Percentiles rank a stretch among this genome's conserved stretches.
phyloP scores from a whole-genome alignment of 2,329 filamentous ascomycete genomes.

The Alternaria incomplexa region DNA sequence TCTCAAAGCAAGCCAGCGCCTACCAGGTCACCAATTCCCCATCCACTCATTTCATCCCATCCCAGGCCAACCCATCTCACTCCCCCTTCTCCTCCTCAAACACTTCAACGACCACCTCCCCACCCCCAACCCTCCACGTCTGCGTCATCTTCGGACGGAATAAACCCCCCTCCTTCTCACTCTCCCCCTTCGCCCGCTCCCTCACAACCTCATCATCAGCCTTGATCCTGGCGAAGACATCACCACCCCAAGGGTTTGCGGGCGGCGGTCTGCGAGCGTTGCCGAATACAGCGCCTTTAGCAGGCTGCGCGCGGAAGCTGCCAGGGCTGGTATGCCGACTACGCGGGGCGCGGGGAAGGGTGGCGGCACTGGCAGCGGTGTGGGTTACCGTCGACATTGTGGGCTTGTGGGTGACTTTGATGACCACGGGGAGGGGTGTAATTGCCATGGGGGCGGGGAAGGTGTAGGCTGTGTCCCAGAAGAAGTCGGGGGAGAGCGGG shows the following conservation, averaged over 20 bases:
- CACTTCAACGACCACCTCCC: background rate
- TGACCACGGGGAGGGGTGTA: background rate
- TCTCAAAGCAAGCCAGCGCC: too few relatives aligned
- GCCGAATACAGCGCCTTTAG: background rate
- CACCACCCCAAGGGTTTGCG: background rate
- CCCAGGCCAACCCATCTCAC: background rate
- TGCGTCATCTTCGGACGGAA: background rate
- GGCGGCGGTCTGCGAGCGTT: background rate
- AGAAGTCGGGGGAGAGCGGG: background rate
- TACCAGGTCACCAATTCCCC: too few relatives aligned
- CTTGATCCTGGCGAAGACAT: background rate
- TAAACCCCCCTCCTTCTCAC: background rate
- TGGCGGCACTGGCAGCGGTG: background rate
- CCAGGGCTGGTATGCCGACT: background rate
- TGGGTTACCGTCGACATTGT: background rate
- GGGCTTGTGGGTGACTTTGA: background rate
- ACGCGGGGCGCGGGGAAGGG: background rate
- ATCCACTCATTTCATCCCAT: background rate
- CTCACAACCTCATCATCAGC: background rate
- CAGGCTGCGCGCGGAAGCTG: background rate
- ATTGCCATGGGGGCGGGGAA: background rate
- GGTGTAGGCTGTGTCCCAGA: background rate
- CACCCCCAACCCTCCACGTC: background rate
- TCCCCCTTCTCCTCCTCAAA: background rate
- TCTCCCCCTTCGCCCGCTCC: background rate